Conservation (phyloP, 1,284 basidiomycete species). For the Ganoderma sinense region DNA sequence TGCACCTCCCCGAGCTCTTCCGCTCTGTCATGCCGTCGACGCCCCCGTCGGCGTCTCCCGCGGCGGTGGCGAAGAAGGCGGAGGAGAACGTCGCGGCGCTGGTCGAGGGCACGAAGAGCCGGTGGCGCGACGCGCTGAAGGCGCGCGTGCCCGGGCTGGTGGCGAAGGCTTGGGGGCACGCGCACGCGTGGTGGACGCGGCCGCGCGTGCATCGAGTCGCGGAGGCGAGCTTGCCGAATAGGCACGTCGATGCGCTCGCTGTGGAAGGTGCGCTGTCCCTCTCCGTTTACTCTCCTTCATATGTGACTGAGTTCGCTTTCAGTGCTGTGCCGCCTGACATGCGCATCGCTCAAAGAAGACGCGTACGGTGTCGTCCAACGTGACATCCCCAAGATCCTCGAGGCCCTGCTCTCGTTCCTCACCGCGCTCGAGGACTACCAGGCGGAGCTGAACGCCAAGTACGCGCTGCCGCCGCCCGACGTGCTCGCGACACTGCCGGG, state of each 20-base stretch:
- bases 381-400: constrained; percentile 82
- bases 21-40: constrained; percentile 50
- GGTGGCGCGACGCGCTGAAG: constrained; percentile 30
- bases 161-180: constrained; percentile 31
- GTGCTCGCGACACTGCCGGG: constrained; percentile 41
- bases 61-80: constrained; percentile 29
- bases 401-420: constrained; percentile 75
- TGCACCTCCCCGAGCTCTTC: constrained; percentile 67
- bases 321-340: constrained; percentile 78
- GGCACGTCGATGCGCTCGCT: constrained; percentile 64
- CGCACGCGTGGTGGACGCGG: constrained; percentile 60
- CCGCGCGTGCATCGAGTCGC: constrained; percentile 61
- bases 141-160: constrained; percentile 42
- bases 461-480: constrained; percentile 45
- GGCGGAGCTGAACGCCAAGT: constrained; percentile 49
- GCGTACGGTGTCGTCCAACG: constrained; percentile 84
- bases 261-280: constrained; percentile 58
- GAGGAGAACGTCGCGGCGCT: too few species aligned
- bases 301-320: too few species aligned
- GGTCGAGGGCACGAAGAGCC: constrained; percentile 25
- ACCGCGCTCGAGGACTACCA: constrained; percentile 70
- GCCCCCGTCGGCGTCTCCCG: constrained; percentile 37
- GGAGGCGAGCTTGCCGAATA: constrained; percentile 61
- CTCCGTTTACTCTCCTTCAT: too few species aligned
- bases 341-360: constrained; percentile 81